phyloP scores from a whole-genome alignment of 768 basidiomycete genomes.

The Psilocybe subaeruginosa region DNA sequence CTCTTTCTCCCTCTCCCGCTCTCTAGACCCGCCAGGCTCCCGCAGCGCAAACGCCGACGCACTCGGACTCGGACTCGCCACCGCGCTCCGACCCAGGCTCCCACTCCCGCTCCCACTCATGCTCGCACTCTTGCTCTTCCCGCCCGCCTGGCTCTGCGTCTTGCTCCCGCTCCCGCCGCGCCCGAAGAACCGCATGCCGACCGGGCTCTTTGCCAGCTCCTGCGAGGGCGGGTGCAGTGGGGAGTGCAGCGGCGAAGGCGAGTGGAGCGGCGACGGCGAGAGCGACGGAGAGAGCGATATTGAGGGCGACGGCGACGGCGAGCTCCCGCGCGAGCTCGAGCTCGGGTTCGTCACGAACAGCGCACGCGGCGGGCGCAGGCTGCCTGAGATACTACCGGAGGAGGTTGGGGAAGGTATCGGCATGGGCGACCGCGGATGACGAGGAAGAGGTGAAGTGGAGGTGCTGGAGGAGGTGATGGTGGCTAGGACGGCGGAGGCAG shows the following conservation, averaged over 20 bases:
- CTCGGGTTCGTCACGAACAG: not conserved
- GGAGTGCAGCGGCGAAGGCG: not conserved
- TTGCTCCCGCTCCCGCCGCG: not conserved
- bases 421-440: too few species aligned
- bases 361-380: not conserved
- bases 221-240: not conserved
- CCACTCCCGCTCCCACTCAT: not conserved
- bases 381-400: not conserved
- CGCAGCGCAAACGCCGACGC: too few species aligned
- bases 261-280: not conserved
- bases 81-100: not conserved
- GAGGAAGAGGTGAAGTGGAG: not conserved
- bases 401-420: not conserved
- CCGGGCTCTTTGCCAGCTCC: not conserved
- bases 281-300: not conserved
- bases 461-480: not conserved
- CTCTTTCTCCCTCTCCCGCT: not conserved
- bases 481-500: constrained; percentile 16
- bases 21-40: too few species aligned
- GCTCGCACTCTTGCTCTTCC: not conserved
- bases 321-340: not conserved
- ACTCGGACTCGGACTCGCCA: too few species aligned
- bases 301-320: not conserved
- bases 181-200: not conserved
- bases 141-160: not conserved